These are phyloP conservation scores for Aspergillus funiculosus DNA, from an alignment of 495 filamentous ascomycete genomes.

Conservation along the genomic window DNA sequence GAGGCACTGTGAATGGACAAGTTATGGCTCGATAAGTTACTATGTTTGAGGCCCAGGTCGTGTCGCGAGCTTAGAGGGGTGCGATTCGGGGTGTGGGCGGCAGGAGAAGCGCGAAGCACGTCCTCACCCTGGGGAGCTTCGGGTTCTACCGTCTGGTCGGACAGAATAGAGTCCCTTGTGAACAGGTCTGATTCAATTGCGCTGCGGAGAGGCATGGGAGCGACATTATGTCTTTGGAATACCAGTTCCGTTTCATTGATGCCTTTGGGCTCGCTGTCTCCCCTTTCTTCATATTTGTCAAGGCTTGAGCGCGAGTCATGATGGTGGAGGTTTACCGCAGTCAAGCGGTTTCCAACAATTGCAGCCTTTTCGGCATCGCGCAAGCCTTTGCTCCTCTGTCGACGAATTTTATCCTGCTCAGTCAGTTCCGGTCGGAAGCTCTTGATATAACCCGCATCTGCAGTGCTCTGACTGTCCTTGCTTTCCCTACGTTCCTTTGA, in stretches of 20 bases:
- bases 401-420: conserved; percentile 50
- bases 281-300: conserved; percentile 45
- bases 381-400: conserved; percentile 55
- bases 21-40: conserved; percentile 53
- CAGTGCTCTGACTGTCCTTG: conserved; percentile 44
- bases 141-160: conserved; percentile 69
- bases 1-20: conserved; percentile 47
- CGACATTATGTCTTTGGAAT: conserved; percentile 56
- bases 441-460: conserved; percentile 42
- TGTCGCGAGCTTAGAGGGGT: conserved; percentile 46
- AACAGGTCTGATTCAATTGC: conserved; percentile 72
- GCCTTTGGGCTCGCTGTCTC: conserved; percentile 41
- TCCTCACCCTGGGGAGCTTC: conserved; percentile 42
- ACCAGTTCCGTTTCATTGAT: conserved; percentile 55
- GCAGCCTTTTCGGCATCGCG: conserved; percentile 53
- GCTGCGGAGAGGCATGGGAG: conserved; percentile 81
- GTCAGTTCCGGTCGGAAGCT: conserved; percentile 44
- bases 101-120: conserved; percentile 47
- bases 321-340: conserved; percentile 57
- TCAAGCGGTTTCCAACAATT: conserved; percentile 52
- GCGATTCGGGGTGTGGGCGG: conserved; percentile 48
- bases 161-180: conserved; percentile 83
- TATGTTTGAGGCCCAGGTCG: conserved; percentile 51
- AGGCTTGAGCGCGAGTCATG: conserved; percentile 59
- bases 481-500: conserved; percentile 41